phyloP scores from a whole-genome alignment of 441 rosid genomes.

The Raphanus hybrid region DNA sequence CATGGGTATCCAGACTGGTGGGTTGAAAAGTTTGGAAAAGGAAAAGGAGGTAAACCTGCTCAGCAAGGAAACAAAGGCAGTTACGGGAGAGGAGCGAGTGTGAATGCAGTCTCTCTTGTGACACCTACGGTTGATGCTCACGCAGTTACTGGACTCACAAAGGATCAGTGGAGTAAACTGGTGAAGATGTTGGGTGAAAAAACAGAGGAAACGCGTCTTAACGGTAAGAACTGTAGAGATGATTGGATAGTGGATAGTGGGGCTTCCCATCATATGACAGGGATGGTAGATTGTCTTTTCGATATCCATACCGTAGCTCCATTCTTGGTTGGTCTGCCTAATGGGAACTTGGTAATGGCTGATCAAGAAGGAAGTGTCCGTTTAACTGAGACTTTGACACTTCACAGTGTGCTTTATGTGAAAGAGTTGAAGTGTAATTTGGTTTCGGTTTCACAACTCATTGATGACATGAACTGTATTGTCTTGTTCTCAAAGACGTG shows the following conservation, averaged over 20 bases:
- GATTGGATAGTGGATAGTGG: neutral
- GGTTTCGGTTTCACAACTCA: neutral
- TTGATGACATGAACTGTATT: too few species aligned
- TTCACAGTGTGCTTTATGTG: neutral
- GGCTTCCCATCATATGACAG: neutral
- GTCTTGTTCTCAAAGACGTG: too few species aligned
- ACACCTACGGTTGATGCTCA: too few species aligned
- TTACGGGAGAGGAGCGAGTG: too few species aligned
- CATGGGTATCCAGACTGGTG: too few species aligned
- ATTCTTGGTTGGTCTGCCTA: neutral
- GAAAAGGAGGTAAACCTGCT: too few species aligned
- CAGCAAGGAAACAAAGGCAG: too few species aligned
- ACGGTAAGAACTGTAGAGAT: neutral
- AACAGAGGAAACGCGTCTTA: neutral
- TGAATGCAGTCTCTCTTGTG: too few species aligned
- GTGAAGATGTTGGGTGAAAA: neutral
- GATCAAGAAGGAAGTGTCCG: neutral
- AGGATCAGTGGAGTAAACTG: neutral
- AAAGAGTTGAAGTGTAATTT: neutral
- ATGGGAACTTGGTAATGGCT: neutral
- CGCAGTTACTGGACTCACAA: neutral
- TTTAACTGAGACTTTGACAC: neutral
- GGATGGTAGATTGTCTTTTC: neutral
- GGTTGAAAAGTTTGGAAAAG: neutral
- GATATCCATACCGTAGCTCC: neutral